A percentile compares a stretch with the other conserved stretches of the same genome.
Conservation (phyloP, 164 flowering plant genomes). For the Annona squamosa region DNA sequence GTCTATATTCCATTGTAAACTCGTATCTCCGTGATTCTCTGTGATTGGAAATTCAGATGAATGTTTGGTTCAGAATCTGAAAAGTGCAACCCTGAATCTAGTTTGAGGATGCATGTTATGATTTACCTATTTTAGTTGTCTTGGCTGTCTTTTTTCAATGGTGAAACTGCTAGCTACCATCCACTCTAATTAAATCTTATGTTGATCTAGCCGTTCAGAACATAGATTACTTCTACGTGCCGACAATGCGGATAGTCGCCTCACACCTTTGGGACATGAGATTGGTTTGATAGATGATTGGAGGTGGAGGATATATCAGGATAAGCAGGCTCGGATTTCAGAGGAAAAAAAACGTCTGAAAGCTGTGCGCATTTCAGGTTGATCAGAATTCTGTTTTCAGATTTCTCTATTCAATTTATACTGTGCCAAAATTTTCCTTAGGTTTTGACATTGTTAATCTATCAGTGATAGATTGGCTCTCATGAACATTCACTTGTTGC, state of each 20-base stretch:
- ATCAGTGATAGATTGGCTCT: no score
- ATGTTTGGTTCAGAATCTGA: background rate
- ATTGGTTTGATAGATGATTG: conserved; percentile 91
- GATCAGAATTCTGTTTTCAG: conserved; percentile 3
- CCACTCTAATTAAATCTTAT: background rate
- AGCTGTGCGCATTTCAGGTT: conserved; percentile 74
- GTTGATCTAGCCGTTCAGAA: conserved; percentile 73
- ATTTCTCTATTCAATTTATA: background rate
- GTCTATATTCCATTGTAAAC: background rate
- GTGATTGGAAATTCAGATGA: background rate
- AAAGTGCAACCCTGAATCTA: background rate
- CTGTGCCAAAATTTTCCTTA: background rate
- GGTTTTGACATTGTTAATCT: background rate
- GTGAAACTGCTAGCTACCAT: background rate
- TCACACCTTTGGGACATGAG: conserved; percentile 87
- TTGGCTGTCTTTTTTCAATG: background rate
- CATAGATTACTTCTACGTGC: conserved; percentile 82
- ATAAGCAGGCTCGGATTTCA: conserved; percentile 66
- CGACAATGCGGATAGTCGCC: conserved; percentile 97
- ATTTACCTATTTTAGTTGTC: background rate
- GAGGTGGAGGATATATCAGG: conserved; percentile 78
- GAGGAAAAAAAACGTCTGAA: conserved; percentile 77
- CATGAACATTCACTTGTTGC: no score
- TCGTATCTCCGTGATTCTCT: background rate
- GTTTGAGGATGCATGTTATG: background rate